phyloP scores from a whole-genome alignment of 1,139 yeast species.

The Candida sp. region DNA sequence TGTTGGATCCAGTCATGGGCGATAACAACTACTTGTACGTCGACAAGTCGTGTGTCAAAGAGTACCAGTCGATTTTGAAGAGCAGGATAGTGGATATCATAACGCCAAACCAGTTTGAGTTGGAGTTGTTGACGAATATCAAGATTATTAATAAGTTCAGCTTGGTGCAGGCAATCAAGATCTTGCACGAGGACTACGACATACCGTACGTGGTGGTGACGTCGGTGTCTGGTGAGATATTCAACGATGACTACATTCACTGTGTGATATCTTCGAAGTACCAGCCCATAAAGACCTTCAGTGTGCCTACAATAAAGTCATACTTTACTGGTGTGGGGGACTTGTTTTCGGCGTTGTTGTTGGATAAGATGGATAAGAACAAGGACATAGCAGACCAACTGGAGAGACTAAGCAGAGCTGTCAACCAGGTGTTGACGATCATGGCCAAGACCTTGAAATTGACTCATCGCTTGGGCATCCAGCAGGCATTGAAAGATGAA shows the following conservation, averaged over 20 bases:
- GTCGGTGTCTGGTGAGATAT: conserved; percentile 14
- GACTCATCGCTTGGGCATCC: conserved; percentile 35
- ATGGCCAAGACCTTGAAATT: conserved; percentile 50
- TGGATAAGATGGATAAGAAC: conserved; percentile 57
- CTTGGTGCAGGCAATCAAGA: conserved; percentile 49
- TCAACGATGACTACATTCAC: conserved; percentile 32
- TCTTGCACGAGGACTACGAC: conserved; percentile 52
- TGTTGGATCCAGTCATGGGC: conserved; percentile 94
- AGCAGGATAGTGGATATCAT: conserved; percentile 62
- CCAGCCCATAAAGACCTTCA: conserved; percentile 29
- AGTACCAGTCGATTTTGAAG: conserved; percentile 60
- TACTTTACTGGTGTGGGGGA: conserved; percentile 96
- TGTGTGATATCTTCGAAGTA: conserved; percentile 55
- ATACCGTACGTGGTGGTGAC: conserved; percentile 75
- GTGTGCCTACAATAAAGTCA: conserved; percentile 62
- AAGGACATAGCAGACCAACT: conserved; percentile 7
- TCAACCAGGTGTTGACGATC: conserved; percentile 53
- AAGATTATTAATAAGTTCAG: conserved; percentile 44
- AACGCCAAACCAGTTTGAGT: conserved; percentile 93
- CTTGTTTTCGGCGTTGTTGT: conserved; percentile 76
- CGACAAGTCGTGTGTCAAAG: conserved; percentile 65
- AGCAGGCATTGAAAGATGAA: conserved; percentile 15
- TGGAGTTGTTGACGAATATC: conserved; percentile 69
- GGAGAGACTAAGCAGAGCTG: conserved; percentile 32
- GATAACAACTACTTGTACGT: conserved; percentile 89